phyloP scores from a whole-genome alignment of 2,329 filamentous ascomycete species.

The Aspergillus sp. region DNA sequence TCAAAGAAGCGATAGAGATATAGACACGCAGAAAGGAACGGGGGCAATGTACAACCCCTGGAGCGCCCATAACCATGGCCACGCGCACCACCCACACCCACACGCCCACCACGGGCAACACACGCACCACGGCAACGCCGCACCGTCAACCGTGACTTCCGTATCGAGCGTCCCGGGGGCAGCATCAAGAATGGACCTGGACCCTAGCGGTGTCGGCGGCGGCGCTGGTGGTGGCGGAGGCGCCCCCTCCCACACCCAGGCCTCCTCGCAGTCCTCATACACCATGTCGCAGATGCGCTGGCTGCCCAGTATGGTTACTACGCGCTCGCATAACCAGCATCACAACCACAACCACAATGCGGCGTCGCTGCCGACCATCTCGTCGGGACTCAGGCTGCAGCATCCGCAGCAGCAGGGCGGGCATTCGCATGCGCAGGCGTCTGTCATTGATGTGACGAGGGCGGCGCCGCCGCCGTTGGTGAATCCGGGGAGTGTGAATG shows the following conservation, averaged over 20 bases:
- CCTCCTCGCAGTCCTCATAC: conserved; percentile 24
- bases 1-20: background rate
- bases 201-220: background rate
- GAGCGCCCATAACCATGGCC: conserved; percentile 8
- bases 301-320: conserved; percentile 31
- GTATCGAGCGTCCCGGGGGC: background rate
- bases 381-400: conserved; percentile 26
- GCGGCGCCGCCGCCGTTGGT: background rate
- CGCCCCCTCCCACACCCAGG: conserved; percentile 4
- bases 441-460: conserved; percentile 24
- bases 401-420: conserved; percentile 15
- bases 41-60: conserved; percentile 9
- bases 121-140: background rate
- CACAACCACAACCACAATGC: conserved; percentile 4
- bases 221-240: too few relatives aligned
- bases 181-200: conserved; percentile 1
- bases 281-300: conserved; percentile 33
- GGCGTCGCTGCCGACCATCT: conserved; percentile 23
- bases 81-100: conserved; percentile 1
- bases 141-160: background rate
- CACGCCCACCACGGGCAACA: conserved; percentile 3
- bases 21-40: background rate
- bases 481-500: background rate
- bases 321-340: conserved; percentile 13
- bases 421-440: conserved; percentile 13